Conservation (phyloP, 2,329 filamentous ascomycete species). For the Myriosclerotinia duriaeana region DNA sequence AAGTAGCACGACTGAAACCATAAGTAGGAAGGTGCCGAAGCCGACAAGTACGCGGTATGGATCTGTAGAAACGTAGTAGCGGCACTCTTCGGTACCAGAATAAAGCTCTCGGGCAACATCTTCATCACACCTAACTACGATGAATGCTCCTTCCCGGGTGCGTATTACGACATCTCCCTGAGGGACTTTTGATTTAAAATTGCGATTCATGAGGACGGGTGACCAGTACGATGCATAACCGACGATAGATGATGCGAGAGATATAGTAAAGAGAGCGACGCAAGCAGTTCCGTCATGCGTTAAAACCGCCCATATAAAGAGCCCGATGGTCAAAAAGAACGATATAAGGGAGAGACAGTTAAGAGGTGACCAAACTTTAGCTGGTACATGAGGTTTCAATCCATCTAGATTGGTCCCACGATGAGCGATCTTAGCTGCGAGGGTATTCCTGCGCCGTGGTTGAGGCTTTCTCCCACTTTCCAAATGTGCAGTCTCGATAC, state of each 20-base stretch:
- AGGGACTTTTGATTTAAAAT: slow-evolving; percentile 48
- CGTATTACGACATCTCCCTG: slow-evolving; percentile 60
- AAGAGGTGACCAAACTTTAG: slow-evolving; percentile 51
- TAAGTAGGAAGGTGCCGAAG: slow-evolving; percentile 58
- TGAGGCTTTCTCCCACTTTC: slow-evolving; percentile 22
- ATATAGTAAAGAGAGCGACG: slow-evolving; percentile 53
- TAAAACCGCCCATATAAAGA: slow-evolving; percentile 47
- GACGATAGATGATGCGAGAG: slow-evolving; percentile 53
- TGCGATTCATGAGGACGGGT: slow-evolving; percentile 54
- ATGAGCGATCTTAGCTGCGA: slow-evolving; percentile 28
- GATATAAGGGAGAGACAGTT: slow-evolving; percentile 55
- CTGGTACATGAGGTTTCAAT: slow-evolving; percentile 51
- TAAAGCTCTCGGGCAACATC: slow-evolving; percentile 63
- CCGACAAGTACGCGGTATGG: slow-evolving; percentile 57
- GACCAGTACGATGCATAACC: slow-evolving; percentile 60
- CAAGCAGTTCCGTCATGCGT: slow-evolving; percentile 53
- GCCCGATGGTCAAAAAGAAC: slow-evolving; percentile 49
- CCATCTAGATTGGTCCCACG: slow-evolving; percentile 34
- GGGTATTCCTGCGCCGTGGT: slow-evolving; percentile 25
- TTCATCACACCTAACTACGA: slow-evolving; percentile 58
- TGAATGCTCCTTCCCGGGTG: slow-evolving; percentile 59
- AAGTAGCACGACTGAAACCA: slow-evolving; percentile 60
- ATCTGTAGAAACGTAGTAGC: slow-evolving; percentile 50
- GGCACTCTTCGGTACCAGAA: slow-evolving; percentile 58
- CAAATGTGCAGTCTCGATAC: slow-evolving; percentile 9